A percentile compares a stretch with the other conserved stretches of the same genome.
These are phyloP conservation scores for Westerdykella sp. DNA, from an alignment of 2,329 filamentous ascomycete genomes.

Conservation along the genomic window DNA sequence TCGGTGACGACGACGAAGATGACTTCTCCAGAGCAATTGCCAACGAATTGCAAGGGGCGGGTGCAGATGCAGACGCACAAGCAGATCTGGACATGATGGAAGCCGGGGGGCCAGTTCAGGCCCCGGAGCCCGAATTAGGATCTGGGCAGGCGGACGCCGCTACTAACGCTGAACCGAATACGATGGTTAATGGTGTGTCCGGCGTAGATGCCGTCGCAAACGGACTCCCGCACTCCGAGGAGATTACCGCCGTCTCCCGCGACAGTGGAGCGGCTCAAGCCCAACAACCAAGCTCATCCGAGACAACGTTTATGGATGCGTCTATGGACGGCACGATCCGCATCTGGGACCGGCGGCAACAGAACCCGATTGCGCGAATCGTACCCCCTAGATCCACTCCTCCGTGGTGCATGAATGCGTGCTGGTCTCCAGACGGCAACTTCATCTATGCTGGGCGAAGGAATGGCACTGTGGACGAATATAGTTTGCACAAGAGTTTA, in stretches of 20 bases:
- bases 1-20: constrained; percentile 79
- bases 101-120: constrained; percentile 40
- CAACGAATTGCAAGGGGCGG: constrained; percentile 42
- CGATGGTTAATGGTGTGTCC: constrained; percentile 12
- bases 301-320: constrained; percentile 80
- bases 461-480: constrained; percentile 93
- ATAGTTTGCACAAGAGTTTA: constrained; percentile 72
- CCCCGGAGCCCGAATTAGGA: constrained; percentile 21
- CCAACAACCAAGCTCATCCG: constrained; percentile 49
- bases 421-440: constrained; percentile 94
- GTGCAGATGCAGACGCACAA: constrained; percentile 31
- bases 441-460: constrained; percentile 87
- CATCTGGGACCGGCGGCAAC: constrained; percentile 84
- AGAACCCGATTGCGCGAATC: constrained; percentile 72
- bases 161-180: constrained; percentile 8
- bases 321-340: constrained; percentile 81
- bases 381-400: constrained; percentile 67
- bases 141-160: background rate
- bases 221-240: constrained; percentile 49
- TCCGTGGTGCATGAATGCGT: constrained; percentile 96
- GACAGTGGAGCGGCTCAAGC: constrained; percentile 25
- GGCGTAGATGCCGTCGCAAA: constrained; percentile 31
- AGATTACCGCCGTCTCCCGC: constrained; percentile 23
- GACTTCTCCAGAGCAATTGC: constrained; percentile 73
- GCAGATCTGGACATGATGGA: constrained; percentile 43